Evolutionary conservation across 2,329 filamentous ascomycete genomes (phyloP).

Genomic region (Trichoderma breve): DNA sequence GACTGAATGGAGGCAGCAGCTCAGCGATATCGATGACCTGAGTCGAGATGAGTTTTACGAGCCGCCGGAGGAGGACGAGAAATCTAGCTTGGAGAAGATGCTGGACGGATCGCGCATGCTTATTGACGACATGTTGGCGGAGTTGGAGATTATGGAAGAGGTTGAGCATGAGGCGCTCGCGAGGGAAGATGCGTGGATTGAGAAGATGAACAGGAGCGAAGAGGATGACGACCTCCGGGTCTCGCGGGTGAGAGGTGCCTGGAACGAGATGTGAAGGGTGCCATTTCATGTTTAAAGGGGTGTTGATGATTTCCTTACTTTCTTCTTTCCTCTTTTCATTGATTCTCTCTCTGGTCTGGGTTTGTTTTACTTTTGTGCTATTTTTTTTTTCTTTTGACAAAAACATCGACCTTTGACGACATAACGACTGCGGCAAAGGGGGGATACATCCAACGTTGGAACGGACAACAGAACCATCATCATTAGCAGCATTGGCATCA

Average conservation of each 20-base stretch:
- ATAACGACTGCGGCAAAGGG: neutral
- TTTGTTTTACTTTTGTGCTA: neutral
- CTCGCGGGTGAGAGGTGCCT: slow-evolving; percentile 47
- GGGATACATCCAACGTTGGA: neutral
- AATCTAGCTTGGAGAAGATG: slow-evolving; percentile 45
- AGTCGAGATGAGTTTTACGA: neutral
- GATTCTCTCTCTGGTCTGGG: neutral
- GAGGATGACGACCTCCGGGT: slow-evolving; percentile 35
- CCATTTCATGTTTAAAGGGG: neutral
- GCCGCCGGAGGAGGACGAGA: slow-evolving; percentile 29
- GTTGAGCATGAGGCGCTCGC: slow-evolving; percentile 57
- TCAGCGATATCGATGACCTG: slow-evolving; percentile 41
- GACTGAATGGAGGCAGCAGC: slow-evolving; percentile 51
- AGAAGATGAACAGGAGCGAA: slow-evolving; percentile 48
- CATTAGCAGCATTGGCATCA: neutral
- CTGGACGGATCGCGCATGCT: slow-evolving; percentile 48
- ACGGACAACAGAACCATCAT: neutral
- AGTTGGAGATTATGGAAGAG: slow-evolving; percentile 60
- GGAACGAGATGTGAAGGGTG: slow-evolving; percentile 39
- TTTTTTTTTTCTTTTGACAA: neutral
- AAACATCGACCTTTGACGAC: neutral
- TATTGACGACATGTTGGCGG: slow-evolving; percentile 59
- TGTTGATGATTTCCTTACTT: neutral
- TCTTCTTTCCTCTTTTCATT: neutral
- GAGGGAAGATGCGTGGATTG: slow-evolving; percentile 60